These are phyloP conservation scores for Dactylis glomerata DNA, from an alignment of 176 grass and related monocot species.

Conservation along the genomic window DNA sequence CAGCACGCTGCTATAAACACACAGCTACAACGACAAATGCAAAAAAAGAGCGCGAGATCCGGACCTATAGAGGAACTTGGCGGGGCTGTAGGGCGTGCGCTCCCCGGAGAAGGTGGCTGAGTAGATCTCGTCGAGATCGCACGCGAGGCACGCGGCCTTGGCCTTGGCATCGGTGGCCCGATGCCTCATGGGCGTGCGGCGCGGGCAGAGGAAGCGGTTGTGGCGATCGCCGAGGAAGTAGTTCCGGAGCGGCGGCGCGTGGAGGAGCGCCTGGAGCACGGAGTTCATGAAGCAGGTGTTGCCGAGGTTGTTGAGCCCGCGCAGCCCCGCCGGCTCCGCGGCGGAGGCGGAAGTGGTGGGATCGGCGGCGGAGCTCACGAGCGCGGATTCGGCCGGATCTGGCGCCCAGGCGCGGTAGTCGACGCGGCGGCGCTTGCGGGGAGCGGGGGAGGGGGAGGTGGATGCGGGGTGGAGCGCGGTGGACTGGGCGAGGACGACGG, in stretches of 20 bases:
- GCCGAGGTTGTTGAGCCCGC: slow-evolving; percentile 90
- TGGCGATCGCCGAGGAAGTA: slow-evolving; percentile 93
- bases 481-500: slow-evolving; percentile 69
- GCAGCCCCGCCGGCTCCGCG: slow-evolving; percentile 46
- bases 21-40: slow-evolving; percentile 2
- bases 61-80: slow-evolving; percentile 91
- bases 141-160: slow-evolving; percentile 59
- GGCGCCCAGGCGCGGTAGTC: slow-evolving; percentile 76
- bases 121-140: slow-evolving; percentile 94
- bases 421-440: slow-evolving; percentile 64
- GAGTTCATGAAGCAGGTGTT: slow-evolving; percentile 99
- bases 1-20: slow-evolving; percentile 5
- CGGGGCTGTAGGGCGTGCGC: slow-evolving; percentile 70
- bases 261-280: slow-evolving; percentile 83
- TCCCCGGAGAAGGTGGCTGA: slow-evolving; percentile 85
- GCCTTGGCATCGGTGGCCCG: background rate
- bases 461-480: slow-evolving; percentile 39
- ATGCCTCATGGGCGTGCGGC: slow-evolving; percentile 57
- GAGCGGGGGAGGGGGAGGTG: background rate
- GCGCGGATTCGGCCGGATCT: slow-evolving; percentile 62
- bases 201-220: slow-evolving; percentile 73
- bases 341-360: slow-evolving; percentile 47
- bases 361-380: slow-evolving; percentile 52
- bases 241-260: slow-evolving; percentile 80
- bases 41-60: slow-evolving; percentile 35